Percentiles rank a stretch among this genome's conserved stretches.
Evolutionary conservation across 2,329 filamentous ascomycete genomes (phyloP).

Genomic region (Cytospora chrysosperma): DNA sequence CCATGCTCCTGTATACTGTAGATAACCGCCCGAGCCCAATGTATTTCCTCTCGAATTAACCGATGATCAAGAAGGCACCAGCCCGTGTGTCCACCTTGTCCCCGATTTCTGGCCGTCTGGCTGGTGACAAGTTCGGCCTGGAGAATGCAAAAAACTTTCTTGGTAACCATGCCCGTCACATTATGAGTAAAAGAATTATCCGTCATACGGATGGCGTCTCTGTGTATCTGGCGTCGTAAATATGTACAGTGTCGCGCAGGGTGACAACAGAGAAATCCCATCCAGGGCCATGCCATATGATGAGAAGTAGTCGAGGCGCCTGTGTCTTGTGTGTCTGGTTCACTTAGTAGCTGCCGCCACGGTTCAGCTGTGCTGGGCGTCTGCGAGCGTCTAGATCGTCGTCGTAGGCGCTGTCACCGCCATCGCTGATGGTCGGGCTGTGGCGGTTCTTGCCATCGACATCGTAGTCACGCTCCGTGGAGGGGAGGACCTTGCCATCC

Average conservation of each 20-base stretch:
- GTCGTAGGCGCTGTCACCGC: conserved; percentile 45
- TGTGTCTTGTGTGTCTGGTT: not conserved
- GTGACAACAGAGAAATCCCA: not conserved
- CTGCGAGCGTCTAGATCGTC: conserved; percentile 41
- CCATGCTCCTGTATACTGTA: conserved; percentile 10
- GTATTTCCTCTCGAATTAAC: conserved; percentile 1
- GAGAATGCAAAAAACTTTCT: not conserved
- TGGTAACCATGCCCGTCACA: not conserved
- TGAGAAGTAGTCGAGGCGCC: not conserved
- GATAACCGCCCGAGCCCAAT: conserved; percentile 8
- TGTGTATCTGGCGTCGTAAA: not conserved
- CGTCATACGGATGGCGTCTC: not conserved
- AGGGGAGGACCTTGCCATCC: conserved; percentile 40
- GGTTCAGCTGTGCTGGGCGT: conserved; percentile 39
- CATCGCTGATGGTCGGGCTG: conserved; percentile 46
- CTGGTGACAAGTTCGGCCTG: not conserved
- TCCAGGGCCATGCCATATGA: not conserved
- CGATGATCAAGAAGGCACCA: conserved; percentile 12
- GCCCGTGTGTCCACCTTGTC: conserved; percentile 1
- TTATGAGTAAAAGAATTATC: not conserved
- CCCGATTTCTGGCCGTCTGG: not conserved
- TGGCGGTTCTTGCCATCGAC: conserved; percentile 34
- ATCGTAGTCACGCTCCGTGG: conserved; percentile 42
- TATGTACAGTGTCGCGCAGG: conserved; percentile 16
- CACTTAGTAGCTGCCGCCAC: conserved; percentile 38